Evolutionary conservation across 2,329 filamentous ascomycete genomes (phyloP).

Genomic region (Hymenoscyphus fraxineus): DNA sequence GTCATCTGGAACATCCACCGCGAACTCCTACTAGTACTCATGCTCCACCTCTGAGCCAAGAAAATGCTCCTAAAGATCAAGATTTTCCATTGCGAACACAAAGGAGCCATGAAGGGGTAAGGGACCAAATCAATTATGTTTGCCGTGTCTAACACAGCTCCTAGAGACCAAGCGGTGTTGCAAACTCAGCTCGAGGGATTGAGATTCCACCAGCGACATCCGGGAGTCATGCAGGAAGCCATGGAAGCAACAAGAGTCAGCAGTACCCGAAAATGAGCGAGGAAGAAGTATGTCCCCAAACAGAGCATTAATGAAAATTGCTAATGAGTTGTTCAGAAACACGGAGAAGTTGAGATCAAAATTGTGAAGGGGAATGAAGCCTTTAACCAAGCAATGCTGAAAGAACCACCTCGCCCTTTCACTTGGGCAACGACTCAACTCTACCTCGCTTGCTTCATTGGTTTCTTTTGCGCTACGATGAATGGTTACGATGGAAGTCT

Average conservation of each 20-base stretch:
- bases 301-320: not conserved
- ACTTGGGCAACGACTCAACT: slow-evolving; percentile 40
- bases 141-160: not conserved
- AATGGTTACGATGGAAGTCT: slow-evolving; percentile 51
- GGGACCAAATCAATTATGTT: not conserved
- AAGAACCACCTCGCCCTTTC: slow-evolving; percentile 46
- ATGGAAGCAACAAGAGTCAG: not conserved
- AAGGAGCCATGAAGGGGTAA: not conserved
- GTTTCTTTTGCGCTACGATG: slow-evolving; percentile 49
- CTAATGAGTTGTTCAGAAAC: slow-evolving; percentile 24
- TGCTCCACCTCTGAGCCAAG: not conserved
- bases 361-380: slow-evolving; percentile 50
- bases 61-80: not conserved
- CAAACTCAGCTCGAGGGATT: not conserved
- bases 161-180: not conserved
- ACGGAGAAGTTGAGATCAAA: slow-evolving; percentile 36
- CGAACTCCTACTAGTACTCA: not conserved
- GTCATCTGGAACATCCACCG: not conserved
- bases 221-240: not conserved
- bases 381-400: slow-evolving; percentile 51
- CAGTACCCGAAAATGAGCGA: not conserved
- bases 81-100: not conserved
- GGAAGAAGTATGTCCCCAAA: slow-evolving; percentile 16
- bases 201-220: not conserved
- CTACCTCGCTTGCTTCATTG: slow-evolving; percentile 44